A percentile compares a stretch with the other conserved stretches of the same genome.
These are phyloP conservation scores for Starmerella riodocensis DNA, from an alignment of 805 yeast genomes.

Conservation along the genomic window DNA sequence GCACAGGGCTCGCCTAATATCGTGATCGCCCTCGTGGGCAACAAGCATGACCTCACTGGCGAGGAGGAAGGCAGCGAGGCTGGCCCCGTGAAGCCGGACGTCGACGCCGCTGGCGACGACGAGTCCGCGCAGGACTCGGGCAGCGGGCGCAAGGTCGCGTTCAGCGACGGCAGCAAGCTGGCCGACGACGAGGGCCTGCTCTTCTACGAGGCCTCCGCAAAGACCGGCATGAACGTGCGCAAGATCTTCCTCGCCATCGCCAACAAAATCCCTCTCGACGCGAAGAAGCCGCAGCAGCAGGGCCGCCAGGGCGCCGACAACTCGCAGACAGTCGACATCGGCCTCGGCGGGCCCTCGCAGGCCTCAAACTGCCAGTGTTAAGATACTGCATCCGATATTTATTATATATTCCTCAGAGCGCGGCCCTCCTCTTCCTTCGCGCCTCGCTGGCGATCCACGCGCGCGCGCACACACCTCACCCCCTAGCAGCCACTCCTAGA, in stretches of 20 bases:
- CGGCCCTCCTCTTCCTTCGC: too few species aligned
- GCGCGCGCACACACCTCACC: too few species aligned
- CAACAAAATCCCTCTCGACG: slow-evolving; percentile 57
- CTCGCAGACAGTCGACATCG: slow-evolving; percentile 18
- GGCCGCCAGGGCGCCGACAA: slow-evolving; percentile 21
- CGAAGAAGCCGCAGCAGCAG: slow-evolving; percentile 20
- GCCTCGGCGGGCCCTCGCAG: slow-evolving; percentile 10
- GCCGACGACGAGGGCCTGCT: slow-evolving; percentile 85
- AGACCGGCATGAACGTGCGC: slow-evolving; percentile 75
- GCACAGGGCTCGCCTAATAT: slow-evolving; percentile 91
- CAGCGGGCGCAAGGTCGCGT: slow-evolving; percentile 56
- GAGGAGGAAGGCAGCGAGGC: slow-evolving; percentile 24
- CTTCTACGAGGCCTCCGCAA: slow-evolving; percentile 91
- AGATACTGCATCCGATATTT: slow-evolving; percentile 2
- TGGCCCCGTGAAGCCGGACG: slow-evolving; percentile 23
- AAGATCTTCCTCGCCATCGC: slow-evolving; percentile 88
- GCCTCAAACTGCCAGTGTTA: slow-evolving; percentile 21
- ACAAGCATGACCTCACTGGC: slow-evolving; percentile 70
- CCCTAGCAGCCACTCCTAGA: too few species aligned
- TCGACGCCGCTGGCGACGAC: slow-evolving; percentile 32
- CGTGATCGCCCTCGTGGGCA: slow-evolving; percentile 86
- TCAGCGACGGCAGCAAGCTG: slow-evolving; percentile 71
- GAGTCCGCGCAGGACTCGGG: background rate
- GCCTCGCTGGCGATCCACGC: too few species aligned
- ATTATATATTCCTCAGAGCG: background rate